A percentile compares a stretch with the other conserved stretches of the same genome.
phyloP scores from a whole-genome alignment of 768 basidiomycete genomes.

The Multifurca ochricompacta region DNA sequence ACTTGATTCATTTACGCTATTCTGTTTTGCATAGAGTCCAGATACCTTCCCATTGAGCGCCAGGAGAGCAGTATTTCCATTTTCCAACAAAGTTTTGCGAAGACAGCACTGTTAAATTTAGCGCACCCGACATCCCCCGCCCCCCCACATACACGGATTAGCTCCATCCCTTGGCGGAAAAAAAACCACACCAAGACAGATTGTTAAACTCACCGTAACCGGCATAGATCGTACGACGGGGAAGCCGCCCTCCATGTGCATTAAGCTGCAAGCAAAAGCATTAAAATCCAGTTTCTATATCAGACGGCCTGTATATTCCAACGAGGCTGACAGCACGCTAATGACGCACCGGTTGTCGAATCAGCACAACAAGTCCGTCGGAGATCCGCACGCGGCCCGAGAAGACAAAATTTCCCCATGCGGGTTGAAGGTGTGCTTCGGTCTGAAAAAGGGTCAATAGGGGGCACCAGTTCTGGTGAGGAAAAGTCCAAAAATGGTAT shows the following conservation, averaged over 20 bases:
- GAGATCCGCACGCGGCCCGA: conserved; percentile 17
- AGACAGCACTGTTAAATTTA: conserved; percentile 14
- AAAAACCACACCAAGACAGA: too few relatives aligned
- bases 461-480: neutral
- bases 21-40: conserved; percentile 17
- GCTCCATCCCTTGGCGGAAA: neutral
- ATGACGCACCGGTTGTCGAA: conserved; percentile 9
- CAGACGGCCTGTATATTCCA: too few relatives aligned
- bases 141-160: neutral
- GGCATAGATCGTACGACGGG: conserved; percentile 5
- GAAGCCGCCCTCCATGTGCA: neutral
- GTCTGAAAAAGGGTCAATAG: conserved; percentile 1
- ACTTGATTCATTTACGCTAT: neutral
- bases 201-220: conserved; percentile 17
- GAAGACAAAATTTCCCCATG: conserved; percentile 13
- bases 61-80: conserved; percentile 10
- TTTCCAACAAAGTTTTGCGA: conserved; percentile 19
- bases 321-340: neutral
- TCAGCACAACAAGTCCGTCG: conserved; percentile 19
- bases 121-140: too few relatives aligned
- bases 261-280: neutral
- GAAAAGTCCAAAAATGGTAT: neutral
- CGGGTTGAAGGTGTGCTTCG: neutral
- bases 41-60: conserved; percentile 14
- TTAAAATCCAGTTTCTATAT: too few relatives aligned